Evolutionary conservation across 2,329 filamentous ascomycete genomes (phyloP).

Genomic region (Chaetomiaceae sp.): DNA sequence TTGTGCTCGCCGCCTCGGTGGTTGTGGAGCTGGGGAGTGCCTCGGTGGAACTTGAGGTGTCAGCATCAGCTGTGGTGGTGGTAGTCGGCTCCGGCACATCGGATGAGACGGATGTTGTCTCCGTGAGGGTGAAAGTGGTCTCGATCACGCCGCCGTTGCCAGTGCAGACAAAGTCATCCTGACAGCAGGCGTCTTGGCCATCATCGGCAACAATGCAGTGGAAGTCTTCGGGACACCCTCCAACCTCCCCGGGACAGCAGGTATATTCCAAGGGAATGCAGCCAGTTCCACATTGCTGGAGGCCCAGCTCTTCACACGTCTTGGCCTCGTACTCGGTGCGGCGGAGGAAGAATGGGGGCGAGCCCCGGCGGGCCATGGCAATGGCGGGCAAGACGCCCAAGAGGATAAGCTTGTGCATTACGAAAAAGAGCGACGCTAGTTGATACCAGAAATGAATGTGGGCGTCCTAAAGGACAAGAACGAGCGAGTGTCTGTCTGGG

Average conservation of each 20-base stretch:
- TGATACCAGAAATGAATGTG: neutral
- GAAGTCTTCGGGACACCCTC: neutral
- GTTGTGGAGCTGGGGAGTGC: neutral
- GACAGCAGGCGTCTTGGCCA: conserved; percentile 12
- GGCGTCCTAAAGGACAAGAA: conserved; percentile 6
- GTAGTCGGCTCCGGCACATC: neutral
- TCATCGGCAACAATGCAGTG: conserved; percentile 8
- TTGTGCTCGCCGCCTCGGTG: neutral
- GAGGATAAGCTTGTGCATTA: conserved; percentile 19
- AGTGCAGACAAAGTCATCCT: conserved; percentile 2
- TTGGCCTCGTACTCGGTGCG: neutral
- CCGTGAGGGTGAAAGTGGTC: neutral
- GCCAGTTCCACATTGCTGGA: conserved; percentile 11
- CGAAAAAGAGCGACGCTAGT: conserved; percentile 4
- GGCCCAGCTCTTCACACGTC: conserved; percentile 5
- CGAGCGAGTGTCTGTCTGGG: conserved; percentile 9
- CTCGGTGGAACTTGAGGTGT: neutral
- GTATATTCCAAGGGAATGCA: conserved; percentile 10
- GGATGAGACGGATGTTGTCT: neutral
- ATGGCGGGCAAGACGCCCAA: conserved; percentile 19
- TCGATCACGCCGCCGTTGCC: conserved; percentile 9
- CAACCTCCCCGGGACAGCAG: conserved; percentile 9
- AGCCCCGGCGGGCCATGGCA: conserved; percentile 7
- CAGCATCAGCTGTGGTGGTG: neutral
- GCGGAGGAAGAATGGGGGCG: conserved; percentile 3